Percentiles rank a stretch among this genome's conserved stretches.
These are phyloP conservation scores for Ophiostoma tasmaniense DNA, from an alignment of 2,329 filamentous ascomycete species.

Conservation along the genomic window DNA sequence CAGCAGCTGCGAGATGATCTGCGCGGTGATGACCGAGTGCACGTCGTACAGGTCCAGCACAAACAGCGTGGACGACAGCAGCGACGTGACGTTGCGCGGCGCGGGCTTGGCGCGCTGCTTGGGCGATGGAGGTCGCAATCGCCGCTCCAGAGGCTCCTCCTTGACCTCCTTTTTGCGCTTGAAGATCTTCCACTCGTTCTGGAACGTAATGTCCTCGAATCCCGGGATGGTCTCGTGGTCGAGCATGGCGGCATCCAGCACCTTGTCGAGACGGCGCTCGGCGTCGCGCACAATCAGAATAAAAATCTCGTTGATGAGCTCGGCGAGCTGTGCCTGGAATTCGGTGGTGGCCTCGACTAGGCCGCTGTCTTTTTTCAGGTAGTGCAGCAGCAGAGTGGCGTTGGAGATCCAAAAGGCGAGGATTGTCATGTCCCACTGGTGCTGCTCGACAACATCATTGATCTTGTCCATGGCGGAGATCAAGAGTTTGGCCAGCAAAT, in stretches of 20 bases:
- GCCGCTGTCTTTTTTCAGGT: conserved; percentile 87
- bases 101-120: conserved; percentile 87
- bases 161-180: conserved; percentile 85
- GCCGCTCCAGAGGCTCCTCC: conserved; percentile 81
- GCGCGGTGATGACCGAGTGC: conserved; percentile 88
- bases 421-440: conserved; percentile 99
- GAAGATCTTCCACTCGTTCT: conserved; percentile 98
- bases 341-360: conserved; percentile 72
- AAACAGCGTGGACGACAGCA: conserved; percentile 91
- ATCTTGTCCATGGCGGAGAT: conserved; percentile 89
- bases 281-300: conserved; percentile 95
- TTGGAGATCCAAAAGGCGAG: conserved; percentile 99
- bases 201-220: conserved; percentile 92
- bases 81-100: conserved; percentile 88
- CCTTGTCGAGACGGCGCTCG: conserved; percentile 91
- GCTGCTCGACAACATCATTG: conserved; percentile 87
- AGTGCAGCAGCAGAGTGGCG: conserved; percentile 87
- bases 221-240: conserved; percentile 97
- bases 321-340: conserved; percentile 87
- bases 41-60: conserved; percentile 98
- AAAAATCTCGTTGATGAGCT: conserved; percentile 96
- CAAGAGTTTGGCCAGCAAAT: conserved; percentile 73
- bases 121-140: conserved; percentile 84
- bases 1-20: conserved; percentile 83
- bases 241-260: conserved; percentile 85